Evolutionary conservation across 139 green algal genomes (phyloP).

Genomic region (Pleodorina starrii): DNA sequence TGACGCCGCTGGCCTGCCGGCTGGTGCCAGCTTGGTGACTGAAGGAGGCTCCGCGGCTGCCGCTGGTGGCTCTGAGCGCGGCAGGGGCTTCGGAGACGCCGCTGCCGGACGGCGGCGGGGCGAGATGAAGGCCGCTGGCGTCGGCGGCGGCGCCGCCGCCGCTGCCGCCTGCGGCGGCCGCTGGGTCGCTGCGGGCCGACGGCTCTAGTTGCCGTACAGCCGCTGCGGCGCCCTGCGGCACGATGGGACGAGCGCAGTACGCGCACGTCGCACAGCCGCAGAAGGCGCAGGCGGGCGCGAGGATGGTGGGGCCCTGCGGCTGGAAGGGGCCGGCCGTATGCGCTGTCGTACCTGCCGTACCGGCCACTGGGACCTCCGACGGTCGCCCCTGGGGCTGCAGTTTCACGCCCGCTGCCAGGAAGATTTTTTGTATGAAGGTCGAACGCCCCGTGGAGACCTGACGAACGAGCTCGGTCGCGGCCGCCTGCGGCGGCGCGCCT

Average conservation of each 20-base stretch:
- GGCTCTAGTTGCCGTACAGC: background rate
- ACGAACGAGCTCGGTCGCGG: background rate
- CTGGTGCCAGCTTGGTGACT: background rate
- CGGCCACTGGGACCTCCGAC: background rate
- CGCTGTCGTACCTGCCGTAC: background rate
- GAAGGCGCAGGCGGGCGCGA: background rate
- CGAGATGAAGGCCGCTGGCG: no score
- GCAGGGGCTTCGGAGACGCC: no score
- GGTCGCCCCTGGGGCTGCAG: background rate
- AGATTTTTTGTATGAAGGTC: slow-evolving; percentile 40
- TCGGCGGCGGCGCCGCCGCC: no score
- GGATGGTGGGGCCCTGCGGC: background rate
- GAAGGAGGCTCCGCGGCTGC: background rate
- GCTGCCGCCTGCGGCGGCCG: background rate
- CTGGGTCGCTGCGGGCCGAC: no score
- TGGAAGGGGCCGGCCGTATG: background rate
- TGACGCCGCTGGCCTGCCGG: background rate
- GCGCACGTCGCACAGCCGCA: slow-evolving; percentile 40
- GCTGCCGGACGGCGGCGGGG: no score
- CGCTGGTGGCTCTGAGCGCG: background rate
- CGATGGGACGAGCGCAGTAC: background rate
- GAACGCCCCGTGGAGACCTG: background rate
- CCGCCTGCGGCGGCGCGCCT: background rate
- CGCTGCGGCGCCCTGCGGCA: background rate
- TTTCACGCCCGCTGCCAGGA: slow-evolving; percentile 9